Conservation (phyloP, 2,329 filamentous ascomycete genomes). For the Onygenales sp. region DNA sequence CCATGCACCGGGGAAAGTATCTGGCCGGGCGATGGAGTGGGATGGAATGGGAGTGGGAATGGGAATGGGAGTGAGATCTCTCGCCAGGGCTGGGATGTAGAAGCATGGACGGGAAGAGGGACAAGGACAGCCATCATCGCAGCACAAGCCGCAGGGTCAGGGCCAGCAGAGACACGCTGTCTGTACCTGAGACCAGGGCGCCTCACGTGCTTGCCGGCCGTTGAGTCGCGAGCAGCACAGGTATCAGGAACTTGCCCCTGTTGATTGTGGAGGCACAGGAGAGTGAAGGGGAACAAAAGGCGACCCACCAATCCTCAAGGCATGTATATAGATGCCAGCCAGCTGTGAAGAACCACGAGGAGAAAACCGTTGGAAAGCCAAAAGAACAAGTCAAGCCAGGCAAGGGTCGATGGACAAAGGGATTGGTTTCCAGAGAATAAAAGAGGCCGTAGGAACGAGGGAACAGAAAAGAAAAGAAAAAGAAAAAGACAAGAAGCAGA, state of each 20-base stretch:
- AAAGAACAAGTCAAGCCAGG: not conserved
- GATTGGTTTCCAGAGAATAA: not conserved
- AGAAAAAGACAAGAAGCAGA: conserved; percentile 10
- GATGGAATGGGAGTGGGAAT: too few relatives aligned
- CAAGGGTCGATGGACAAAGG: not conserved
- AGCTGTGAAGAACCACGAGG: not conserved
- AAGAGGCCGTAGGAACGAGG: not conserved
- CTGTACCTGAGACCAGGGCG: not conserved
- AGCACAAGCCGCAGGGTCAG: not conserved
- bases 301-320: not conserved
- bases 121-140: not conserved
- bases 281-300: not conserved
- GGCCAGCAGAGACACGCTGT: not conserved
- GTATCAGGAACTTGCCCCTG: not conserved
- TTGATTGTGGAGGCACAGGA: not conserved
- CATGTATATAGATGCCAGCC: not conserved
- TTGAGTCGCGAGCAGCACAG: not conserved
- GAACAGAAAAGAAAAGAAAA: conserved; percentile 5
- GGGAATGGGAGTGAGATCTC: not conserved
- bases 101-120: not conserved
- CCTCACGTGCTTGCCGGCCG: not conserved
- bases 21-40: too few relatives aligned
- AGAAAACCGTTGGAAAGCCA: not conserved
- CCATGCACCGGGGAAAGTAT: not conserved
- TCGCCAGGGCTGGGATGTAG: not conserved